These are phyloP conservation scores for Fusarium tanahbumbuense DNA, from an alignment of 2,329 filamentous ascomycete species.

Conservation along the genomic window DNA sequence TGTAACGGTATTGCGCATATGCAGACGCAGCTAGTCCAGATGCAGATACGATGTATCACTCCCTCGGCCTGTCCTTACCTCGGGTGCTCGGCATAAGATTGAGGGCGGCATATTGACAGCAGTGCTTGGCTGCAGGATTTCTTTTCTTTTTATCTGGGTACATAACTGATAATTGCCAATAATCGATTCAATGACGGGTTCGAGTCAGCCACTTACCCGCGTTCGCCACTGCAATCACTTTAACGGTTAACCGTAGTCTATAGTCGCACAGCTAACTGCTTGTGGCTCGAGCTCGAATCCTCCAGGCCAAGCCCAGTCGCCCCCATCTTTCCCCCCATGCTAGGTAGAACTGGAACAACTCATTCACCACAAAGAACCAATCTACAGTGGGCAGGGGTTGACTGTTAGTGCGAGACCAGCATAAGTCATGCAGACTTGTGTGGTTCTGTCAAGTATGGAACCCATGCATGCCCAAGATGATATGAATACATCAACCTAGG, in stretches of 20 bases:
- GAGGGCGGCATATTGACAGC: neutral
- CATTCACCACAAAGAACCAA: neutral
- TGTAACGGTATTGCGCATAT: neutral
- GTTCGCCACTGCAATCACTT: conserved; percentile 1
- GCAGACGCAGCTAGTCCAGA: neutral
- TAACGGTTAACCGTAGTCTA: neutral
- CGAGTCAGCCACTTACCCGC: neutral
- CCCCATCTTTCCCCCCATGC: neutral
- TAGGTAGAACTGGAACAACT: neutral
- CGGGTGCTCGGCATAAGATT: neutral
- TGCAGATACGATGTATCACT: neutral
- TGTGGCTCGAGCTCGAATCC: neutral
- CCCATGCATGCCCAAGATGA: neutral
- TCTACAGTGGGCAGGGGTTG: neutral
- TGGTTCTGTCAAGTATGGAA: neutral
- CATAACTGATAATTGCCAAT: neutral
- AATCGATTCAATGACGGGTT: neutral
- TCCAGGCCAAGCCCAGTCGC: neutral
- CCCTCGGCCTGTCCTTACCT: neutral
- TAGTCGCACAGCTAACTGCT: neutral
- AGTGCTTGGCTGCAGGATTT: neutral
- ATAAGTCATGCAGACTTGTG: neutral
- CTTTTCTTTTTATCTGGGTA: neutral
- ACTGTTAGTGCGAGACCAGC: neutral
- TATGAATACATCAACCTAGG: neutral